Base-by-base conservation (phyloP, 1,284 basidiomycete genomes). In the Leccinum solheimii region DNA sequence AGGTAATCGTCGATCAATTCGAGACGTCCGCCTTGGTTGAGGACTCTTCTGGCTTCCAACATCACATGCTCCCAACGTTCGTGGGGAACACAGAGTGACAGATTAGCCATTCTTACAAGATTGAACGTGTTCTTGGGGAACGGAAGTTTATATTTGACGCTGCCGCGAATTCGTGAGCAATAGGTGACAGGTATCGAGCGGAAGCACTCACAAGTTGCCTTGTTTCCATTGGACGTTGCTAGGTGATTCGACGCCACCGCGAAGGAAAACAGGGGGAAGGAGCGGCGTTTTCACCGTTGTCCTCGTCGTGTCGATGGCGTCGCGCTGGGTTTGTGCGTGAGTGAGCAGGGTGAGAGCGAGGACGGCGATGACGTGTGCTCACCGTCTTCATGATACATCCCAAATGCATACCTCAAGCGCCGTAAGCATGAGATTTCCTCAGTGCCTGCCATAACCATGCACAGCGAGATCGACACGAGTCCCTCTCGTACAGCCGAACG, bases 401-500 rank as follows among this genome's bases (percentile, higher is more conserved):
- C 96, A 71, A 96, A 98, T 3, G 92, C 88, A 69, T 92, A 88
- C 26, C 97, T 86, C 13, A 98, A 81, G n/a, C 95, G 85, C 32
- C 94, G 87, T 27, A 99, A 81, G 64, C 94, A 90, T 56, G 91
- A 91, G 51, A 98, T 86, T 73, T 99, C 95, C 11, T 97, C 97
- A 0, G 95, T 97, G 3, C 97, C 97, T 0, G 95, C 93, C 91
- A 98, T 95, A 56, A 98, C 90, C 81, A 97, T 91, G 66, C 90
- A 88, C 30, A 97, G 78, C 3, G 95, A 83, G 40, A 98, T 81
- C 0, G 93, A 90, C 60, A 97, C 89, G 30, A 97, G 80, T 2
- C 93, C 93, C 68, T 96, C 92, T 19, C 94, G 85, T n/a, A 96
- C 85, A 1, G 94, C 89, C 19, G 89, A 87, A 1, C 94, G 87